Conservation (phyloP, 2,329 filamentous ascomycete genomes). For the Apiospora sp. region DNA sequence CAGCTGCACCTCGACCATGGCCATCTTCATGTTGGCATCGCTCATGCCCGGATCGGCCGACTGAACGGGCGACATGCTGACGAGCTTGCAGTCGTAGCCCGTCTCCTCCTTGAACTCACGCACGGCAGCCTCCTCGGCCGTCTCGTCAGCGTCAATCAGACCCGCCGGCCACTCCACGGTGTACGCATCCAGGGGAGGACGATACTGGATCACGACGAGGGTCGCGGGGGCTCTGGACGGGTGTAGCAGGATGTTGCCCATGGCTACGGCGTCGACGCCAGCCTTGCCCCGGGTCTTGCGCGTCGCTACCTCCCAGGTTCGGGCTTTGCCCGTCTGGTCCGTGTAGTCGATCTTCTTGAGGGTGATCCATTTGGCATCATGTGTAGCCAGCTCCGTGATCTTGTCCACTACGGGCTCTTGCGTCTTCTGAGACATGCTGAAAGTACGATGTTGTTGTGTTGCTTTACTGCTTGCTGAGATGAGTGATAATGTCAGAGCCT, state of each 20-base stretch:
- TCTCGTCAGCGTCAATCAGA: slow-evolving; percentile 60
- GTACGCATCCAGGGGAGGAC: slow-evolving; percentile 59
- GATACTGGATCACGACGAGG: slow-evolving; percentile 60
- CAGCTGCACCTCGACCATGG: slow-evolving; percentile 65
- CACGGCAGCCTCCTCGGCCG: slow-evolving; percentile 58
- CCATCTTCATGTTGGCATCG: slow-evolving; percentile 68
- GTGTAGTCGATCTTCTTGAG: slow-evolving; percentile 65
- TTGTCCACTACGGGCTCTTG: slow-evolving; percentile 56
- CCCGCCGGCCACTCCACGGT: slow-evolving; percentile 64
- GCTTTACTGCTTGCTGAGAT: background rate
- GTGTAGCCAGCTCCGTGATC: slow-evolving; percentile 55
- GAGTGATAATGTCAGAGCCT: slow-evolving; percentile 24
- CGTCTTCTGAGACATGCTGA: slow-evolving; percentile 47
- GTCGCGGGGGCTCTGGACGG: slow-evolving; percentile 53
- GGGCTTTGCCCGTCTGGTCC: slow-evolving; percentile 60
- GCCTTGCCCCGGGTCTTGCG: slow-evolving; percentile 63
- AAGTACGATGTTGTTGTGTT: slow-evolving; percentile 20
- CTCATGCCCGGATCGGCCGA: slow-evolving; percentile 64
- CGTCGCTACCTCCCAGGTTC: slow-evolving; percentile 67
- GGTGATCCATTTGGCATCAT: slow-evolving; percentile 64
- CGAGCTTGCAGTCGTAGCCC: slow-evolving; percentile 60
- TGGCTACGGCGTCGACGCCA: slow-evolving; percentile 68
- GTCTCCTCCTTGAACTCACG: slow-evolving; percentile 64
- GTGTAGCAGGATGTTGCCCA: slow-evolving; percentile 65
- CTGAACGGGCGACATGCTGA: slow-evolving; percentile 59